Percentiles rank a stretch among this genome's conserved stretches.
Evolutionary conservation across 2,329 filamentous ascomycete species (phyloP).

Genomic region (Ascochyta koolunga): DNA sequence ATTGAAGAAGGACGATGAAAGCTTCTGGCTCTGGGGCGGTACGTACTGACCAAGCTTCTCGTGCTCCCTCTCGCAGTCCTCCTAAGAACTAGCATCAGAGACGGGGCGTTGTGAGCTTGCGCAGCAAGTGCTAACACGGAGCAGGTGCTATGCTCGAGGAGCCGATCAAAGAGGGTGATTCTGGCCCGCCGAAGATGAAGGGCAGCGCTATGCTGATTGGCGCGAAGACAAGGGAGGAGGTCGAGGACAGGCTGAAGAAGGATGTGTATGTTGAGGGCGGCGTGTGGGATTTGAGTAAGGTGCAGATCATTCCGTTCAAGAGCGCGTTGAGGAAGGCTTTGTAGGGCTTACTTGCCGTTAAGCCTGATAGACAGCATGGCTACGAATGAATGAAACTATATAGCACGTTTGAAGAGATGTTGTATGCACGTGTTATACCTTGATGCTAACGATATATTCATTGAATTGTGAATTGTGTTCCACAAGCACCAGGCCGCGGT

Average conservation of each 20-base stretch:
- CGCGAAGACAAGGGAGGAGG: conserved; percentile 72
- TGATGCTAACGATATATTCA: not conserved
- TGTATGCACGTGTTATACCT: not conserved
- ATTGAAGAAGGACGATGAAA: conserved; percentile 34
- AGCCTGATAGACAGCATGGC: not conserved
- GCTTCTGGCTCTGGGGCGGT: conserved; percentile 47
- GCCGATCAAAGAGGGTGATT: conserved; percentile 63
- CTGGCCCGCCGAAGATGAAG: conserved; percentile 68
- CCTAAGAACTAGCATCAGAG: not conserved
- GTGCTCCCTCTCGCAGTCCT: not conserved
- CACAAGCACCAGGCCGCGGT: not conserved
- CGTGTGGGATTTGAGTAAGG: conserved; percentile 74
- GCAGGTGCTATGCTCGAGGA: conserved; percentile 46
- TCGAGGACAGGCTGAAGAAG: conserved; percentile 67
- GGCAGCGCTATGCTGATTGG: conserved; percentile 73
- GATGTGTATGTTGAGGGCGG: conserved; percentile 75
- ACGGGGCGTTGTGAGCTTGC: not conserved
- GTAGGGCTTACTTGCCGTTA: conserved; percentile 24
- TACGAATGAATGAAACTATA: not conserved
- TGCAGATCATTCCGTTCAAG: conserved; percentile 58
- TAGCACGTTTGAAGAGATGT: not conserved
- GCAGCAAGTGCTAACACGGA: not conserved
- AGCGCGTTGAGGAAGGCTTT: conserved; percentile 53
- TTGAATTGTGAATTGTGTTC: not conserved
- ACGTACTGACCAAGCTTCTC: not conserved